phyloP scores from a whole-genome alignment of 192 early-diverging fungal species.

The Phlyctochytrium arcticum region DNA sequence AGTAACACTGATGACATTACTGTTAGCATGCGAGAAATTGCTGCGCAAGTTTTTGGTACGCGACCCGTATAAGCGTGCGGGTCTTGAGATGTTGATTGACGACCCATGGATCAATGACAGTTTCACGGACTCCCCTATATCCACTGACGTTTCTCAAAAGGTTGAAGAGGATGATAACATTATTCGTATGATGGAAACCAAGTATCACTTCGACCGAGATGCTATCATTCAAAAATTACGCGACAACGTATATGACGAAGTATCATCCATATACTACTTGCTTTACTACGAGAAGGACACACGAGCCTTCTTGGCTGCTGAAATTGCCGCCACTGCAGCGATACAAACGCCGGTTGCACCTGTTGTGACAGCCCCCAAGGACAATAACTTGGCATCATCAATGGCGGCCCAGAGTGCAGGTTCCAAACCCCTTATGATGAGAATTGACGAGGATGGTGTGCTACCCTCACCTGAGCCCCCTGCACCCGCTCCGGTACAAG shows the following conservation, averaged over 20 bases:
- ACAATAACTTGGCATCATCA: background rate
- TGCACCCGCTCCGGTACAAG: background rate
- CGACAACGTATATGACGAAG: slow-evolving; percentile 57
- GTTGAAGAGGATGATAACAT: slow-evolving; percentile 53
- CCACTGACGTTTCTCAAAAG: slow-evolving; percentile 38
- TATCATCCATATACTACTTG: slow-evolving; percentile 57
- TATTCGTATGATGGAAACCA: slow-evolving; percentile 48
- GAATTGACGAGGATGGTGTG: slow-evolving; percentile 41
- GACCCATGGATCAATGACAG: slow-evolving; percentile 62
- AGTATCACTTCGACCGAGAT: slow-evolving; percentile 51
- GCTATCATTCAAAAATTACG: slow-evolving; percentile 43
- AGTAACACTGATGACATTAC: too few species aligned
- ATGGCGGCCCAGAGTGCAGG: slow-evolving; percentile 1
- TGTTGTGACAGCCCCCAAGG: background rate
- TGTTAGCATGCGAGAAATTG: slow-evolving; percentile 54
- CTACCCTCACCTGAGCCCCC: slow-evolving; percentile 17
- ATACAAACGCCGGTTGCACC: slow-evolving; percentile 1
- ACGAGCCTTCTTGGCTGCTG: slow-evolving; percentile 10
- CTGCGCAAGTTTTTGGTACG: slow-evolving; percentile 55
- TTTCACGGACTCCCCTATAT: slow-evolving; percentile 47
- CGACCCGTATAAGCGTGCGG: slow-evolving; percentile 53
- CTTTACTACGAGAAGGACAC: slow-evolving; percentile 57
- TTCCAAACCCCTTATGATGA: slow-evolving; percentile 29
- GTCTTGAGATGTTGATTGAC: slow-evolving; percentile 56
- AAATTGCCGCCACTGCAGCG: slow-evolving; percentile 19